Conservation (phyloP, 768 basidiomycete species). For the Tephrocybe sp. region DNA sequence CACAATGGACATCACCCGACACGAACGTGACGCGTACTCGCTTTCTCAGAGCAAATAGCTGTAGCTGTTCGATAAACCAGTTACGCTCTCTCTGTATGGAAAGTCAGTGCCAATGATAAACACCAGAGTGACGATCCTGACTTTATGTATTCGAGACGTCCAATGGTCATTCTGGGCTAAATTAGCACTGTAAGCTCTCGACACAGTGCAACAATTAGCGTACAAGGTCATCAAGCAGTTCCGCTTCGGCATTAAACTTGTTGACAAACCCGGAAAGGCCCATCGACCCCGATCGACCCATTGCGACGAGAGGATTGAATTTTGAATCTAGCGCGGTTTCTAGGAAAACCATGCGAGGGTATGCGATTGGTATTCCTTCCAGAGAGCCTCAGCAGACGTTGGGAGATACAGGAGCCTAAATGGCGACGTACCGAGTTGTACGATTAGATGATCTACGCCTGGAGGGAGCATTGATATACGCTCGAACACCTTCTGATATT, state of each 20-base stretch:
- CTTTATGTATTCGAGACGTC: conserved; percentile 82
- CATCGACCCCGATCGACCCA: conserved; percentile 65
- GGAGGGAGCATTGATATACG: conserved; percentile 58
- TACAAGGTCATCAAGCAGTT: conserved; percentile 90
- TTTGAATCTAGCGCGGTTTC: conserved; percentile 77
- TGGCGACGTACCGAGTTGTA: conserved; percentile 64
- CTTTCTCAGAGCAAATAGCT: conserved; percentile 62
- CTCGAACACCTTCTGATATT: conserved; percentile 75
- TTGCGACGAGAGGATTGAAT: conserved; percentile 77
- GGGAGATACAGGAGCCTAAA: conserved; percentile 1
- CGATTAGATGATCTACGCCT: conserved; percentile 74
- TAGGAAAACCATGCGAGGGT: conserved; percentile 91
- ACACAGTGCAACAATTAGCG: conserved; percentile 16
- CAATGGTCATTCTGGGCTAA: conserved; percentile 79
- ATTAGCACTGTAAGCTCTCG: background rate
- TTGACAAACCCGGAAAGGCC: conserved; percentile 81
- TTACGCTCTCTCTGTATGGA: conserved; percentile 79
- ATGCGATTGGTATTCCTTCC: conserved; percentile 77
- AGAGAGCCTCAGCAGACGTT: background rate
- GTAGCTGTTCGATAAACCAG: conserved; percentile 77
- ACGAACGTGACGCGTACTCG: conserved; percentile 79
- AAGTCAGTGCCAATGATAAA: background rate
- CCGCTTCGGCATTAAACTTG: conserved; percentile 89
- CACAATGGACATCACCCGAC: conserved; percentile 92
- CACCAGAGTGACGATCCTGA: conserved; percentile 20